Conservation (phyloP, 2,329 filamentous ascomycete species). For the Fusarium sp. region DNA sequence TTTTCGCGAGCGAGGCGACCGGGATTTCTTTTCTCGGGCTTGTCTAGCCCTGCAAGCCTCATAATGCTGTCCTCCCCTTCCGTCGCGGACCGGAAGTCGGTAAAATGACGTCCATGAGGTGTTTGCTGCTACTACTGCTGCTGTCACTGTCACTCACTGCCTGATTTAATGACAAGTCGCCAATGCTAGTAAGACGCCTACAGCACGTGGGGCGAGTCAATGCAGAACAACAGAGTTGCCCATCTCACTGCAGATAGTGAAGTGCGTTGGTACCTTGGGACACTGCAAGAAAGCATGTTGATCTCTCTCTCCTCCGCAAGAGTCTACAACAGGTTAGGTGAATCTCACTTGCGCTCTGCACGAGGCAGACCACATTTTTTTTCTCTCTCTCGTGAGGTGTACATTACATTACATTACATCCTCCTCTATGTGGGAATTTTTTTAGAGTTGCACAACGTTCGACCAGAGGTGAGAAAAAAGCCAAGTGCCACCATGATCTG, state of each 20-base stretch:
- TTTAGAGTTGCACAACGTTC: neutral
- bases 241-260: constrained; percentile 17
- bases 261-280: neutral
- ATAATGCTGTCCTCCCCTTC: neutral
- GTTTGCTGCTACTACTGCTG: neutral
- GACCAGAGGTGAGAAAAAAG: neutral
- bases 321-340: neutral
- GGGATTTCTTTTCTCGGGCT: neutral
- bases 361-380: neutral
- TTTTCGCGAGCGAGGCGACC: neutral
- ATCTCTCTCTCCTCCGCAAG: neutral
- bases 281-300: neutral
- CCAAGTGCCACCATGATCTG: constrained; percentile 4
- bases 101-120: neutral
- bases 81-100: constrained; percentile 16
- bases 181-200: constrained; percentile 2
- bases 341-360: neutral
- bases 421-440: neutral
- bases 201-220: constrained; percentile 12
- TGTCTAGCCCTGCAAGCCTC: neutral
- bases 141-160: neutral
- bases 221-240: constrained; percentile 6
- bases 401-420: neutral
- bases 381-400: neutral
- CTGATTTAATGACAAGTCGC: neutral